These are phyloP conservation scores for Parastagonospora avenae DNA, from an alignment of 2,329 filamentous ascomycete genomes.

Conservation along the genomic window DNA sequence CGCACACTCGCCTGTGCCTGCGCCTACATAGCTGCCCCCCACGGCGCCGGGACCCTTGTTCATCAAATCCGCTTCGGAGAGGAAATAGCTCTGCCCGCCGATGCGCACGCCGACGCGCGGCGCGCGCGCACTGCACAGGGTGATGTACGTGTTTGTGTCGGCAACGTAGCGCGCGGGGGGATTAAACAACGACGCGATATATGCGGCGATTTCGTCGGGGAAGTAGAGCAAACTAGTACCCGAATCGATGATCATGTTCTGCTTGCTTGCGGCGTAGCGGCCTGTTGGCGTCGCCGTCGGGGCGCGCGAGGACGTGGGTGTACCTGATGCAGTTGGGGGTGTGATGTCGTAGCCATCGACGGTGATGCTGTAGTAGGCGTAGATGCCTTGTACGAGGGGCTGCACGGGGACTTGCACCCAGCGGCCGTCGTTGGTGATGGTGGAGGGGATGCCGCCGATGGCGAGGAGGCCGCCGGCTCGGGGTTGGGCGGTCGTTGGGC, in stretches of 20 bases:
- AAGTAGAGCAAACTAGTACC: conserved; percentile 32
- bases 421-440: conserved; percentile 13
- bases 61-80: conserved; percentile 25
- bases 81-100: conserved; percentile 16
- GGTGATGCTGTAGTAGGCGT: conserved; percentile 32
- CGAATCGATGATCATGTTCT: conserved; percentile 31
- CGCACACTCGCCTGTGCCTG: conserved; percentile 11
- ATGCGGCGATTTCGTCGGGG: conserved; percentile 20
- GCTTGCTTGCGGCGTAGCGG: not conserved
- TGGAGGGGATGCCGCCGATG: conserved; percentile 33
- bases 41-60: conserved; percentile 14
- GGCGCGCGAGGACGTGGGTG: not conserved
- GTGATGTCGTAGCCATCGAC: conserved; percentile 31
- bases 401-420: conserved; percentile 26
- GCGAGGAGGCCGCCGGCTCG: conserved; percentile 32
- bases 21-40: conserved; percentile 5
- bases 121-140: conserved; percentile 16
- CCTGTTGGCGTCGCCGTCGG: not conserved
- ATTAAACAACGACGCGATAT: conserved; percentile 24
- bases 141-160: conserved; percentile 13
- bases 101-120: conserved; percentile 27
- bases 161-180: conserved; percentile 20
- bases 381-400: conserved; percentile 14
- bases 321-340: conserved; percentile 1
- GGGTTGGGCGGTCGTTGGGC: conserved; percentile 15